These are phyloP conservation scores for Cercospora berteroae DNA, from an alignment of 2,329 filamentous ascomycete genomes.

Conservation along the genomic window DNA sequence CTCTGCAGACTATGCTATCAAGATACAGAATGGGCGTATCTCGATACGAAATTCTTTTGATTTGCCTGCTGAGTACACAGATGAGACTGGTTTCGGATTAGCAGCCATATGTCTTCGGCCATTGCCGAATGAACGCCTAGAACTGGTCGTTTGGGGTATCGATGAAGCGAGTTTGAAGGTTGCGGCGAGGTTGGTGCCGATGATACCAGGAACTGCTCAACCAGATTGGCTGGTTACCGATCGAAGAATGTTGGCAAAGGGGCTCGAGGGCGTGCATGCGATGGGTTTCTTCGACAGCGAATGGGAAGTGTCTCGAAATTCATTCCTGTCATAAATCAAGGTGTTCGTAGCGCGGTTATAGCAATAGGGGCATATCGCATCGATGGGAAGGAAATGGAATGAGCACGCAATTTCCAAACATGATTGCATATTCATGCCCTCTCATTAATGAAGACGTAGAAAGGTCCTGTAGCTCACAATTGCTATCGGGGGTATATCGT, in stretches of 20 bases:
- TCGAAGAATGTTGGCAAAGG: conserved; percentile 49
- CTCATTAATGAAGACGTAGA: not conserved
- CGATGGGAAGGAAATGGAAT: not conserved
- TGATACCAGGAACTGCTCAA: conserved; percentile 56
- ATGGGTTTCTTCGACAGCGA: conserved; percentile 56
- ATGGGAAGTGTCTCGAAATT: conserved; percentile 53
- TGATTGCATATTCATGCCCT: not conserved
- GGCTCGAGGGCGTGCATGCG: conserved; percentile 52
- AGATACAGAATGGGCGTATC: conserved; percentile 13
- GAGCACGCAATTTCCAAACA: not conserved
- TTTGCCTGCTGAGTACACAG: conserved; percentile 3
- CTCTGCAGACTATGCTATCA: conserved; percentile 36
- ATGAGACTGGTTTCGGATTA: conserved; percentile 35
- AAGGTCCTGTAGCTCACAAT: conserved; percentile 1
- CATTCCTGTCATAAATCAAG: conserved; percentile 44
- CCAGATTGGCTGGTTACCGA: conserved; percentile 57
- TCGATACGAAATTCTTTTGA: conserved; percentile 13
- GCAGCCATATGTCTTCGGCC: conserved; percentile 55
- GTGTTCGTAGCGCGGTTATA: too few relatives aligned
- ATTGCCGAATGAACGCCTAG: conserved; percentile 47
- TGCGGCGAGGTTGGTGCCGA: conserved; percentile 55
- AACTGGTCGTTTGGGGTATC: conserved; percentile 57
- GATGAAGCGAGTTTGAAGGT: conserved; percentile 49
- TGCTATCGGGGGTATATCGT: conserved; percentile 1
- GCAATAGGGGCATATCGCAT: too few relatives aligned